phyloP scores from a whole-genome alignment of 192 early-diverging fungal species.

The Backusella tuberculispora region DNA sequence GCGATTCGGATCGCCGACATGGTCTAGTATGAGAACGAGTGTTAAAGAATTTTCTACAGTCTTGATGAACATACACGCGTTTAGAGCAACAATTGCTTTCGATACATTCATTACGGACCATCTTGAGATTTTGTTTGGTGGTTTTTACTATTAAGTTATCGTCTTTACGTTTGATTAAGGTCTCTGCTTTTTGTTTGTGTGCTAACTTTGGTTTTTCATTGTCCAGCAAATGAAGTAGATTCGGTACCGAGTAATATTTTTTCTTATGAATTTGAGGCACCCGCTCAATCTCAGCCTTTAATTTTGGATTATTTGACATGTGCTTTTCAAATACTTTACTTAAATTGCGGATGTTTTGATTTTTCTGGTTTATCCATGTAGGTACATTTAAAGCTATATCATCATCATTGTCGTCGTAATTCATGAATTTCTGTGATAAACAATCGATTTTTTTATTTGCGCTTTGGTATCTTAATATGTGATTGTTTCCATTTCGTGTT shows the following conservation, averaged over 20 bases:
- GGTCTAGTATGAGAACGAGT: not conserved
- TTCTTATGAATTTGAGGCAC: not conserved
- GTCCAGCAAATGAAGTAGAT: not conserved
- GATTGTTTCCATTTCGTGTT: not conserved
- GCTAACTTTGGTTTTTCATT: conserved; percentile 2
- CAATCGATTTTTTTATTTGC: not conserved
- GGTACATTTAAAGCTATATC: not conserved
- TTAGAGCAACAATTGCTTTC: not conserved
- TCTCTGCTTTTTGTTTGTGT: not conserved
- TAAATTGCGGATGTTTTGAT: not conserved
- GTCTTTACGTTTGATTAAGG: not conserved
- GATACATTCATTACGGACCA: not conserved
- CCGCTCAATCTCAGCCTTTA: not conserved
- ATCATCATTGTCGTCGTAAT: not conserved
- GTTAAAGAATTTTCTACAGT: not conserved
- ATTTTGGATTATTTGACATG: not conserved
- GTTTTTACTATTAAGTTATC: not conserved
- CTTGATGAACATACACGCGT: not conserved
- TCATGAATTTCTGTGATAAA: not conserved
- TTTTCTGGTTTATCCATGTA: not conserved
- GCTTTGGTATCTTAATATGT: not conserved
- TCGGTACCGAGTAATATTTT: not conserved
- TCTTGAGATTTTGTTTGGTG: not conserved
- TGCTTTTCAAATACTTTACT: not conserved
- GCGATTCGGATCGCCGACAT: not conserved